These are phyloP conservation scores for Jaltomata sinuosa DNA, from an alignment of 257 asterid genomes.

Conservation along the genomic window DNA sequence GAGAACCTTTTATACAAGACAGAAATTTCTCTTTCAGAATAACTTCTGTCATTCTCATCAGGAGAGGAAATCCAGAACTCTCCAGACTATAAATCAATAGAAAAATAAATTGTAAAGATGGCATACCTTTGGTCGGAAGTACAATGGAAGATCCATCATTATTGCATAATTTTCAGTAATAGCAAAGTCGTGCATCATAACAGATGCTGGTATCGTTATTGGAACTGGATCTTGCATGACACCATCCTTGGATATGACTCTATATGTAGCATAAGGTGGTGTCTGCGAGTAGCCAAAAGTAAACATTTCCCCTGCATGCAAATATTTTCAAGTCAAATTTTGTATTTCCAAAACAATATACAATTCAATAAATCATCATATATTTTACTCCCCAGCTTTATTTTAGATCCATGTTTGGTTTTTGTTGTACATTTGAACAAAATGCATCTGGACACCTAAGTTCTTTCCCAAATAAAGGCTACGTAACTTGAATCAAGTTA, in stretches of 20 bases:
- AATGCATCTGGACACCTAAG: background rate
- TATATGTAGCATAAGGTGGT: slow-evolving; percentile 77
- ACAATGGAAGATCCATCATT: slow-evolving; percentile 87
- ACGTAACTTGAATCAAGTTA: background rate
- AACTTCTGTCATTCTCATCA: background rate
- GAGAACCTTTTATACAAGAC: background rate
- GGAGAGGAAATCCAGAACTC: background rate
- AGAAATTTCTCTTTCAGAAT: background rate
- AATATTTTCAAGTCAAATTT: slow-evolving; percentile 9
- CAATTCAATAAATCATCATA: background rate
- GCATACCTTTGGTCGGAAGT: slow-evolving; percentile 74
- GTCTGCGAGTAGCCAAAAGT: slow-evolving; percentile 78
- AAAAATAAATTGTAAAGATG: background rate
- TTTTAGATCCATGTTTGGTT: background rate
- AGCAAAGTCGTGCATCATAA: slow-evolving; percentile 99
- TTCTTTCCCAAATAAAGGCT: background rate
- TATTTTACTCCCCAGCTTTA: background rate
- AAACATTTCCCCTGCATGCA: slow-evolving; percentile 84
- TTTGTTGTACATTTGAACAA: background rate
- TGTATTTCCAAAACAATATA: background rate
- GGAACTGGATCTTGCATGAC: slow-evolving; percentile 93
- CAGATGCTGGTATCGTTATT: slow-evolving; percentile 67
- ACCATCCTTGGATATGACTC: slow-evolving; percentile 90
- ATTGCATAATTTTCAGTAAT: slow-evolving; percentile 92
- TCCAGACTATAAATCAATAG: background rate